phyloP scores from a whole-genome alignment of 108 stramenopile genomes.

The Cylindrotheca fusiformis region DNA sequence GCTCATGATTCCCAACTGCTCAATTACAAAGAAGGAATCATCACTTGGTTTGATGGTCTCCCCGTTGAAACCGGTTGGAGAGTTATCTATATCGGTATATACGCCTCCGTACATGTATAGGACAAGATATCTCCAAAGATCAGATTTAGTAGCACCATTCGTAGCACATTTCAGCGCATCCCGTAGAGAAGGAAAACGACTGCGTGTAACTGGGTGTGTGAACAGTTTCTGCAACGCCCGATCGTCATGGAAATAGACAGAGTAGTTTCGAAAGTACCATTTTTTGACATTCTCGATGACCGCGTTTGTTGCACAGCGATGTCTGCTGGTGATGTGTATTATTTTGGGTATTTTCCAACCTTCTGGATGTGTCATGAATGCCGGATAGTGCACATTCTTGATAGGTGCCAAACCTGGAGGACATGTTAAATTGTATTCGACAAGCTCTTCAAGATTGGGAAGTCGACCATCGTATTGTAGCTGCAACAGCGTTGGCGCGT shows the following conservation, averaged over 20 bases:
- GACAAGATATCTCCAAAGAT: constrained; percentile 57
- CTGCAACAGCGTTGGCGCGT: too few species aligned
- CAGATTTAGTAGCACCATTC: constrained; percentile 50
- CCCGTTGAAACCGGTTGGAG: constrained; percentile 31
- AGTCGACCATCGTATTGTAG: too few species aligned
- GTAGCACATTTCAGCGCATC: constrained; percentile 37
- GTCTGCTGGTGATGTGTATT: constrained; percentile 58
- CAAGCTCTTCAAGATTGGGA: neutral
- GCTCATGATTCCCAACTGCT: constrained; percentile 34
- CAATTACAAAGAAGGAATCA: constrained; percentile 61
- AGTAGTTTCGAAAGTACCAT: constrained; percentile 50
- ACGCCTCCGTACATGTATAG: constrained; percentile 67
- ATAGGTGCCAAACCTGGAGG: neutral
- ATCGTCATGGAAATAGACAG: constrained; percentile 69
- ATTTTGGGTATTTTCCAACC: constrained; percentile 50
- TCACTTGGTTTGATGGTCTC: constrained; percentile 32
- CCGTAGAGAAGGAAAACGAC: constrained; percentile 50
- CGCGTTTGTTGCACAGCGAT: constrained; percentile 37
- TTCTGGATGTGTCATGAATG: neutral
- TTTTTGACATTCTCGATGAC: constrained; percentile 29
- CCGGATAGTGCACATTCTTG: neutral
- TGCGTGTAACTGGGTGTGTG: constrained; percentile 21
- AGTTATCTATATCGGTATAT: constrained; percentile 59
- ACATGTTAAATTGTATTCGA: neutral
- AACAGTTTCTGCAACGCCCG: constrained; percentile 52